Conservation (phyloP, 2,329 filamentous ascomycete species). For the Pestalotiopsis sp. region DNA sequence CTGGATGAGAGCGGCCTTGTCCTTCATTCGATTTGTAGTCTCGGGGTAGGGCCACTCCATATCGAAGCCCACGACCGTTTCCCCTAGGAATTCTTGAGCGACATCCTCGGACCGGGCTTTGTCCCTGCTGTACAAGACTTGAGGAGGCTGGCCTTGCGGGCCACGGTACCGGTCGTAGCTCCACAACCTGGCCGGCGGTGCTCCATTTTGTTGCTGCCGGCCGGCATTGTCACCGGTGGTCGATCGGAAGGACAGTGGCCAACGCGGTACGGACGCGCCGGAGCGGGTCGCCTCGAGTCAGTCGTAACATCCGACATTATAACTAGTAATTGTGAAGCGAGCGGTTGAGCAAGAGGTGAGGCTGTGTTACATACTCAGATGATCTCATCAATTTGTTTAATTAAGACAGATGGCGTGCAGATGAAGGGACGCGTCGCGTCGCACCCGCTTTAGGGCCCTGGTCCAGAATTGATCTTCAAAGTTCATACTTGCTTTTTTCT, state of each 20-base stretch:
- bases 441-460: too few relatives aligned
- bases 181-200: background rate
- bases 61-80: conserved; percentile 28
- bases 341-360: too few relatives aligned
- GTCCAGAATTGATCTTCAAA: too few relatives aligned
- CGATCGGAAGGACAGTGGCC: background rate
- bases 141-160: conserved; percentile 12
- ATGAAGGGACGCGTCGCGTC: too few relatives aligned
- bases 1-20: conserved; percentile 28
- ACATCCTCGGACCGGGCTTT: conserved; percentile 21
- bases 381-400: too few relatives aligned
- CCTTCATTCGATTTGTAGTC: conserved; percentile 15
- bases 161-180: conserved; percentile 18
- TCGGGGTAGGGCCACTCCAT: conserved; percentile 28
- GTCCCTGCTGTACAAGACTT: conserved; percentile 22
- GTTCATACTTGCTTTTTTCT: too few relatives aligned
- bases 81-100: conserved; percentile 24
- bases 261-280: background rate
- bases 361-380: too few relatives aligned
- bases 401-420: too few relatives aligned
- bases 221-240: background rate
- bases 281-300: background rate
- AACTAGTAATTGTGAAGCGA: too few relatives aligned
- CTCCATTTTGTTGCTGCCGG: background rate
- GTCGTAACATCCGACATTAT: background rate